Conservation (phyloP, 2,329 filamentous ascomycete species). For the Cordyceps militaris region DNA sequence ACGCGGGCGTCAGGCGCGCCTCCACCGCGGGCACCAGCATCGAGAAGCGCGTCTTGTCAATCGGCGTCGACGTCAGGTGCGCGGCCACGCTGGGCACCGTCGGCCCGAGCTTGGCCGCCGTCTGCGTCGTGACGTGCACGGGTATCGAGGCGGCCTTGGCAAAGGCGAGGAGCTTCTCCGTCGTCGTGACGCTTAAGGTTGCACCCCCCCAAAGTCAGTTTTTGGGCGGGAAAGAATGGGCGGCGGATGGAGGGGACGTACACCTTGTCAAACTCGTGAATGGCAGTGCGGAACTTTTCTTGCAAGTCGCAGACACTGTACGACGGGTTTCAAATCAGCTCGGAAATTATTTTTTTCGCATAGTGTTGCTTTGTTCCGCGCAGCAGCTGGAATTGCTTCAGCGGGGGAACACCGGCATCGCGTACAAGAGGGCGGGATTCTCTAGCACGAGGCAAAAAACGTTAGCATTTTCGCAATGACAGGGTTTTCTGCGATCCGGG, state of each 20-base stretch:
- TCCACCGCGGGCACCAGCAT: slow-evolving; percentile 72
- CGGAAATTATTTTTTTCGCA: neutral
- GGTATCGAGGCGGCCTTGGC: slow-evolving; percentile 63
- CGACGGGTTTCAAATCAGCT: neutral
- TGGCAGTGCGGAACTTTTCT: slow-evolving; percentile 80
- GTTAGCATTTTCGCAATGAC: too few relatives aligned
- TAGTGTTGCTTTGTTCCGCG: neutral
- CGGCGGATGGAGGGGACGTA: slow-evolving; percentile 29
- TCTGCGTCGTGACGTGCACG: slow-evolving; percentile 81
- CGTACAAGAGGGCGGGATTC: slow-evolving; percentile 45
- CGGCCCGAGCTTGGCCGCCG: slow-evolving; percentile 66
- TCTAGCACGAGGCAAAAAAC: slow-evolving; percentile 25
- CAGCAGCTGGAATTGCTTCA: neutral
- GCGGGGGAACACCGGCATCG: too few relatives aligned
- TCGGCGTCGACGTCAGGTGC: slow-evolving; percentile 46
- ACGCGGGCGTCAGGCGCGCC: slow-evolving; percentile 25
- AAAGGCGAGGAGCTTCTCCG: slow-evolving; percentile 61
- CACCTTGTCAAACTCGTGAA: slow-evolving; percentile 81
- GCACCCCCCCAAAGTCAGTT: too few relatives aligned
- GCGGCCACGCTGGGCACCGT: slow-evolving; percentile 66
- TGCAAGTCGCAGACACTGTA: slow-evolving; percentile 86
- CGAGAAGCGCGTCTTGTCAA: slow-evolving; percentile 85
- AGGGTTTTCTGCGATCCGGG: neutral
- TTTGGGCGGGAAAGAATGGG: neutral
- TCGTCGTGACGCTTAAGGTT: slow-evolving; percentile 61